Evolutionary conservation across 148 eudicot species (phyloP).

Genomic region (Nyssa sinensis): DNA sequence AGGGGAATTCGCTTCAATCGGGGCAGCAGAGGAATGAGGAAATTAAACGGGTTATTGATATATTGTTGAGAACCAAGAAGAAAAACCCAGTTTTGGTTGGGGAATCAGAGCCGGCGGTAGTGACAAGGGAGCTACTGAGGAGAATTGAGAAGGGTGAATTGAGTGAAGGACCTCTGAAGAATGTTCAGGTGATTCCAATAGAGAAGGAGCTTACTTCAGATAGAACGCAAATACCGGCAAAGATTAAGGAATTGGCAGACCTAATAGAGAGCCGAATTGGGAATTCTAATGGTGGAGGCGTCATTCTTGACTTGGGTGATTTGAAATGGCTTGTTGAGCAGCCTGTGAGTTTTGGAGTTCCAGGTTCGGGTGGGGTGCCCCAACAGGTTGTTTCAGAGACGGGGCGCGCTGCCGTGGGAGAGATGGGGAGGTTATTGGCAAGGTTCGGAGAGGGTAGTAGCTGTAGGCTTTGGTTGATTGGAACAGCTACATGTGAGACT

Average conservation of each 20-base stretch:
- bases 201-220: slow-evolving; percentile 47
- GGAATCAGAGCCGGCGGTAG: slow-evolving; percentile 53
- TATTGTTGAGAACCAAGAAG: slow-evolving; percentile 42
- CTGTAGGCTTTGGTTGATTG: slow-evolving; percentile 69
- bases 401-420: slow-evolving; percentile 42
- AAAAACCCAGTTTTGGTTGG: slow-evolving; percentile 82
- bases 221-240: slow-evolving; percentile 20
- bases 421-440: slow-evolving; percentile 41
- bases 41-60: slow-evolving; percentile 57
- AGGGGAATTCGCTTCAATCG: slow-evolving; percentile 18
- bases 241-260: slow-evolving; percentile 49
- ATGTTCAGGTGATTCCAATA: slow-evolving; percentile 42
- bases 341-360: slow-evolving; percentile 18
- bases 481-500: slow-evolving; percentile 95
- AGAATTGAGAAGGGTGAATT: slow-evolving; percentile 59
- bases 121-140: slow-evolving; percentile 50
- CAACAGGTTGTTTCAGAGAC: slow-evolving; percentile 28
- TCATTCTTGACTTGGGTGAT: slow-evolving; percentile 72
- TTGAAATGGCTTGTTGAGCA: slow-evolving; percentile 57
- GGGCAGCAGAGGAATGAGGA: slow-evolving; percentile 48
- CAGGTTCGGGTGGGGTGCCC: slow-evolving; percentile 9
- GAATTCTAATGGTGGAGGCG: slow-evolving; percentile 31
- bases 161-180: slow-evolving; percentile 36
- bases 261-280: slow-evolving; percentile 43
- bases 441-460: slow-evolving; percentile 29